Conservation (phyloP, 345 rosid species). For the Linum lewisii region DNA sequence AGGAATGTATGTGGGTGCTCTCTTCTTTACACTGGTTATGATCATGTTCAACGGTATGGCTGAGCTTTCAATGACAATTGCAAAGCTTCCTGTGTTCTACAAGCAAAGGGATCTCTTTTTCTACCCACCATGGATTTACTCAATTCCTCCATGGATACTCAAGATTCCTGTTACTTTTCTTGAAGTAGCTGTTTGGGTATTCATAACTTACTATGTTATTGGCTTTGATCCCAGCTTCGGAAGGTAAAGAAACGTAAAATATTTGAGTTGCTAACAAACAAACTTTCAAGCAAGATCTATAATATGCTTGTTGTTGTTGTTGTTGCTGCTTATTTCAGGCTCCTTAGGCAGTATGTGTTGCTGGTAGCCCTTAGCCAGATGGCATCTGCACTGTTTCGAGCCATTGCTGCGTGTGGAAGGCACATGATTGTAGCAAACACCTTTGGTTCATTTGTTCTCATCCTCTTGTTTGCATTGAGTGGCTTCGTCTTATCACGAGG, state of each 20-base stretch:
- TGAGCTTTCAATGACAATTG: no score
- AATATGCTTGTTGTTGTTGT: not conserved
- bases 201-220: not conserved
- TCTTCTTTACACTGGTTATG: not conserved
- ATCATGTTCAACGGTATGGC: not conserved
- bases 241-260: not conserved
- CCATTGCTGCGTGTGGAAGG: not conserved
- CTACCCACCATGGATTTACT: not conserved
- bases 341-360: not conserved
- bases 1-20: not conserved
- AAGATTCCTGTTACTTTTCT: not conserved
- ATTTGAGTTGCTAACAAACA: not conserved
- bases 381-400: not conserved
- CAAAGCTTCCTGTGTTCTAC: not conserved
- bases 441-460: not conserved
- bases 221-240: not conserved
- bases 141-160: not conserved
- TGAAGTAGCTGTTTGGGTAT: slow-evolving; percentile 1
- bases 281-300: not conserved
- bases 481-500: not conserved
- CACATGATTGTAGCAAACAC: not conserved
- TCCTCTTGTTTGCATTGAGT: not conserved
- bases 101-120: not conserved
- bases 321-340: not conserved
- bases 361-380: not conserved